Evolutionary conservation across 768 basidiomycete species (phyloP).

Genomic region (Lactifluus volemus): DNA sequence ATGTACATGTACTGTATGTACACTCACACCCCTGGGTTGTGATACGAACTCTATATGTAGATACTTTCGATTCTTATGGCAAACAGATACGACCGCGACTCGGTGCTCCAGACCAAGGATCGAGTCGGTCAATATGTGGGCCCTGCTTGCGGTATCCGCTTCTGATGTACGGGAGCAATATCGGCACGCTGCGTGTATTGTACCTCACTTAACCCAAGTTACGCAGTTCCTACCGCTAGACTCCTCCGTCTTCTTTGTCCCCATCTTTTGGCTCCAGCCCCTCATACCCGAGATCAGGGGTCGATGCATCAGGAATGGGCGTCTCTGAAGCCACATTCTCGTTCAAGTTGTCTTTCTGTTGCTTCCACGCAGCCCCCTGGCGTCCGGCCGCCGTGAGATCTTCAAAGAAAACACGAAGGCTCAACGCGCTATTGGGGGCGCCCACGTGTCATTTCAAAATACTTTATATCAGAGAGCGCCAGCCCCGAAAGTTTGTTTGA

Average conservation of each 20-base stretch:
- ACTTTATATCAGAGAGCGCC: no score
- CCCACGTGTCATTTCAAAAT: neutral
- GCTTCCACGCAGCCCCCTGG: slow-evolving; percentile 27
- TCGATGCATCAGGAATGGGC: neutral
- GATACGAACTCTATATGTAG: neutral
- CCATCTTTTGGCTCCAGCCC: neutral
- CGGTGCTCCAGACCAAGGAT: neutral
- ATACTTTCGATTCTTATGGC: neutral
- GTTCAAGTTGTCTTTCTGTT: slow-evolving; percentile 16
- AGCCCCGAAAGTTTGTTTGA: no score
- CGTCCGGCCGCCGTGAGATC: slow-evolving; percentile 56
- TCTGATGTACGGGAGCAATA: neutral
- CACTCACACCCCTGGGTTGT: neutral
- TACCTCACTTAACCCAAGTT: neutral
- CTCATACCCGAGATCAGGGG: neutral
- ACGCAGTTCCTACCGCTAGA: neutral
- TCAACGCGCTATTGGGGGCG: slow-evolving; percentile 56
- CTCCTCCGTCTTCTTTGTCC: neutral
- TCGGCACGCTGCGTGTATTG: neutral
- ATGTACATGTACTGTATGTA: neutral
- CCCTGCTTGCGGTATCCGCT: neutral
- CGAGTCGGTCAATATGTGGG: neutral
- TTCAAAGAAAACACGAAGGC: slow-evolving; percentile 72
- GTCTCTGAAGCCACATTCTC: neutral
- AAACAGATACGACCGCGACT: neutral